These are phyloP conservation scores for Tephrocybe sp. DNA, from an alignment of 768 basidiomycete species.

Conservation along the genomic window DNA sequence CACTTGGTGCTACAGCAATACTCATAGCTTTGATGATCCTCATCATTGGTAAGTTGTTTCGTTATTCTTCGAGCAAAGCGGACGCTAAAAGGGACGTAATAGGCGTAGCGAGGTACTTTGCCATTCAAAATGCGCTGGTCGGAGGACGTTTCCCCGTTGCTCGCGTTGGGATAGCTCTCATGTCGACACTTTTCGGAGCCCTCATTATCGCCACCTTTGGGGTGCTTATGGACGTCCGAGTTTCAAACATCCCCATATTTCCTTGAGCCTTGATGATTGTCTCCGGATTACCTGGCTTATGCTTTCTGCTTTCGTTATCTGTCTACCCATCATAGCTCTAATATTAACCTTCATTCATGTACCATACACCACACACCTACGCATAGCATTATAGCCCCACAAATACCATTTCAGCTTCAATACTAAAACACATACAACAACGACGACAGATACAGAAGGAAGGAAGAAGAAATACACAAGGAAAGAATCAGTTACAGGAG, in stretches of 20 bases:
- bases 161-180: slow-evolving; percentile 2
- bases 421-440: background rate
- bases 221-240: background rate
- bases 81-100: background rate
- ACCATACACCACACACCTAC: background rate
- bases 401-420: background rate
- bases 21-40: slow-evolving; percentile 35
- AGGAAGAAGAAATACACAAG: background rate
- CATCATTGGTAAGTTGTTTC: slow-evolving; percentile 17
- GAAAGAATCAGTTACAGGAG: too few species aligned
- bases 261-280: background rate
- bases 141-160: slow-evolving; percentile 15
- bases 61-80: background rate
- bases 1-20: slow-evolving; percentile 43
- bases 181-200: slow-evolving; percentile 4
- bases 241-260: background rate
- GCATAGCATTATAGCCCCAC: too few species aligned
- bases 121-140: slow-evolving; percentile 13
- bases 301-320: too few species aligned
- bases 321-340: too few species aligned
- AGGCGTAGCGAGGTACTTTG: slow-evolving; percentile 14
- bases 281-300: too few species aligned
- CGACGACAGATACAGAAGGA: background rate
- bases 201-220: slow-evolving; percentile 10
- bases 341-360: background rate